Base-by-base conservation (phyloP, 2,329 filamentous ascomycete genomes). In the Pseudogymnoascus sp. region DNA sequence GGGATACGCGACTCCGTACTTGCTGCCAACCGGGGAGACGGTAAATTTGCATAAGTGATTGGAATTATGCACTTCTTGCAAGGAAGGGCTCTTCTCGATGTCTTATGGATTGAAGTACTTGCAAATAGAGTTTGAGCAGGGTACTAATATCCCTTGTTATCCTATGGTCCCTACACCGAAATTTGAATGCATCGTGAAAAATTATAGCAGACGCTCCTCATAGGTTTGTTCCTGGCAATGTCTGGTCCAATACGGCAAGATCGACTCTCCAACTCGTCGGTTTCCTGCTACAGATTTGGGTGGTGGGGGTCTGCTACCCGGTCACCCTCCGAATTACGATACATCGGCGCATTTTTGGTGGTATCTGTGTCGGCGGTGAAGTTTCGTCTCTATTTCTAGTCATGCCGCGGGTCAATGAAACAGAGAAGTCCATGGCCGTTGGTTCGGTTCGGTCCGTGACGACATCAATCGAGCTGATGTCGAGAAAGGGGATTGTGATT, bases 11-110 rank as follows among this genome's bases (percentile, higher is more conserved):
- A 69, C 66, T 1, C 64, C 69, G 3, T 72, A 69, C 47, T 60
- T 72, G 15, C 59, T 68, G 57, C 64, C 66, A 58, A 64, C 65
- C 5, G 69, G 68, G 28, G 65, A 69, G 65, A 59, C 66, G 25
- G 63, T 72, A 25, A 71, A 68, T 60, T 47, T 68, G 25, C 22
- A 30, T n/a, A 63, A 65, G 36, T 65, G 15, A 62, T n/a, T 8
- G 43, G 43, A 20, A 18, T 11, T n/a, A 53, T 33, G 30, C n/a
- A 14, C n/a, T 53, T 30, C 43, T 53, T 53, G 12, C 25, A 53
- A 53, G 43, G 43, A 53, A 12, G 43, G 18, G n/a, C n/a, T 53
- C 30, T 15, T 47, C 14, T 12, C n/a, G 30, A 30, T 30, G 43
- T 53, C 25, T 53, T 53, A 33, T 53, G 30, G n/a, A 53, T 30